phyloP scores from a whole-genome alignment of 176 grass and related monocot genomes.

The Zoysia pacifica region DNA sequence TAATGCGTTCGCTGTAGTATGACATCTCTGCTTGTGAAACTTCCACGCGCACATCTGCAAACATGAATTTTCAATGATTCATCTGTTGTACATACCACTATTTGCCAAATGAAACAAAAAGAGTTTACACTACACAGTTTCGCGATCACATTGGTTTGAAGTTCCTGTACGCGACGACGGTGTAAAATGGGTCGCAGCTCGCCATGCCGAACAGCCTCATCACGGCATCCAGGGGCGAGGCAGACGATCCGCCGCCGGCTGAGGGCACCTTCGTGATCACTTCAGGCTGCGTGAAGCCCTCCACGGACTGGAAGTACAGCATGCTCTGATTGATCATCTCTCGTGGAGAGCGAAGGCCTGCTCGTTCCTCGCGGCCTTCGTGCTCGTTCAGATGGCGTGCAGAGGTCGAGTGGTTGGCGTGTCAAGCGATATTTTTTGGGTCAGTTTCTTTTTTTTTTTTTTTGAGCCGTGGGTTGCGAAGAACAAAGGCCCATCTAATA shows the following conservation, averaged over 20 bases:
- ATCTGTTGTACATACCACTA: not conserved
- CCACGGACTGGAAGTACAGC: slow-evolving; percentile 71
- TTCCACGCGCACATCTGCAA: not conserved
- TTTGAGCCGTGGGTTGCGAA: not conserved
- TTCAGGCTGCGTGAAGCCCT: slow-evolving; percentile 89
- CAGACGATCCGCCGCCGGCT: slow-evolving; percentile 23
- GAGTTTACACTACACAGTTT: not conserved
- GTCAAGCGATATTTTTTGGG: not conserved
- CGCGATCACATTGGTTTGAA: slow-evolving; percentile 55
- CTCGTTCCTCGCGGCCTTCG: not conserved
- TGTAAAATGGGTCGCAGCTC: slow-evolving; percentile 78
- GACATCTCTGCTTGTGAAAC: not conserved
- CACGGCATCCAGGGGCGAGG: slow-evolving; percentile 53
- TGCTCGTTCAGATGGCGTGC: no score
- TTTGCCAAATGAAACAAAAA: not conserved
- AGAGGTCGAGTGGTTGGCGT: not conserved
- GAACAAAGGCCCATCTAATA: not conserved
- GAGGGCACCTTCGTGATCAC: slow-evolving; percentile 59
- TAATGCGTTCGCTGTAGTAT: not conserved
- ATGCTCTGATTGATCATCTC: not conserved
- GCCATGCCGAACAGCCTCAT: slow-evolving; percentile 65
- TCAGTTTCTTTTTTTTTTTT: not conserved
- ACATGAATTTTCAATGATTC: not conserved
- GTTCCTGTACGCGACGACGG: slow-evolving; percentile 79
- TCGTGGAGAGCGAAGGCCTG: not conserved